A percentile compares a stretch with the other conserved stretches of the same genome.
phyloP scores from a whole-genome alignment of 331 rosid species.

The Spiraea crenata region DNA sequence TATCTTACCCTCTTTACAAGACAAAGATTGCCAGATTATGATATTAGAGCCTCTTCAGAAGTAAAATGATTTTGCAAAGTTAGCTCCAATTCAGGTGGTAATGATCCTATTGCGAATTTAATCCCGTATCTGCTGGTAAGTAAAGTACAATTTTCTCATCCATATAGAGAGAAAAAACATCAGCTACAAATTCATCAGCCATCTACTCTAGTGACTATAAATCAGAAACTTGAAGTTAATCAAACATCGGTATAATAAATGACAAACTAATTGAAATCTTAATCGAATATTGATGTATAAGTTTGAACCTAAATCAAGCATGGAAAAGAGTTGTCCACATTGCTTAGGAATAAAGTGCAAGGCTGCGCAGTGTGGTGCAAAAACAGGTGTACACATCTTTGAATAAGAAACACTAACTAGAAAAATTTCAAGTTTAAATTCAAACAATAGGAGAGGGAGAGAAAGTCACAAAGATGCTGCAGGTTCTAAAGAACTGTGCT shows the following conservation, averaged over 20 bases:
- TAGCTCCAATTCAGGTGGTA: constrained; percentile 31
- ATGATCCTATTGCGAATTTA: constrained; percentile 34
- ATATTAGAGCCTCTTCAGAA: not conserved
- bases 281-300: not conserved
- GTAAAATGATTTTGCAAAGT: not conserved
- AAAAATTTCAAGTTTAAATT: constrained; percentile 29
- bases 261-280: not conserved
- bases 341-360: constrained; percentile 67
- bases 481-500: constrained; percentile 32
- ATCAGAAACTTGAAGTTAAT: not conserved
- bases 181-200: constrained; percentile 2
- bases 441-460: constrained; percentile 31
- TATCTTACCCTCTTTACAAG: constrained; percentile 28
- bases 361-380: constrained; percentile 23
- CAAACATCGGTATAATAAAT: not conserved
- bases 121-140: constrained; percentile 4
- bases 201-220: not conserved
- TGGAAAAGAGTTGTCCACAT: constrained; percentile 19
- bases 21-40: not conserved
- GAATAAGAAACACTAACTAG: constrained; percentile 62
- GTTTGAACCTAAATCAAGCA: constrained; percentile 2
- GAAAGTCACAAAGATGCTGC: constrained; percentile 8
- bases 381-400: constrained; percentile 19
- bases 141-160: constrained; percentile 5
- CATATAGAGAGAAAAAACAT: not conserved